Evolutionary conservation across 805 yeast species (phyloP), one percentile per base, ranked within the genome.

Genomic region (Metschnikowia henanensis): DNA sequence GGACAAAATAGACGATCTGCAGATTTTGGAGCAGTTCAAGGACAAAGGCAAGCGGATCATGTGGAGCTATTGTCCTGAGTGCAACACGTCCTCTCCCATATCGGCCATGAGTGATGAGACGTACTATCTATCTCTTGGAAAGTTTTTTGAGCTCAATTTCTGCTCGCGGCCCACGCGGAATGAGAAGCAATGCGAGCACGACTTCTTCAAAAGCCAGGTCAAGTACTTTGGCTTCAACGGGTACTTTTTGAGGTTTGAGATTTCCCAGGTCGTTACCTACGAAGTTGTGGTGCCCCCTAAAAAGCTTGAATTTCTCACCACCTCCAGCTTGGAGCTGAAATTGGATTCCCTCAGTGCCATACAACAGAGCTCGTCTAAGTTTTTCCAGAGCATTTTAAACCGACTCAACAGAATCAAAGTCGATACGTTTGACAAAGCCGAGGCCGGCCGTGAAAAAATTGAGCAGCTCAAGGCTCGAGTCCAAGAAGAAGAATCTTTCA

Each of bases 51-150:
- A 83, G 10, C 81, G 95, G 32, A 66, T 90, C 41, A 84, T 91
- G 70, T 94, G 99, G 99, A 87, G 95, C 59, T 81, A 77, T 52
- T 94, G 99, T 62, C 87, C 84, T 45, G 74, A 72, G 38, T 94
- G 99, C 61, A 78, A 81, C 12, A 77, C 74, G 29, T 72, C 84
- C 0, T 82, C 95, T 2, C 94, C 97, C 0, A 81, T 85, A 5
- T 66, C 83, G 12, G 87, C 87, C 16, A 80, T 95, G 84, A 85
- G 87, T 55, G 92, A 89, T 37, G 82, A 82, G 30, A 83, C 97
- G 0, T 91, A 95, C 84, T 89, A 84, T 57, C 83, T 83, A 51
- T 92, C 98, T 0, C 84, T 94, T 64, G 99, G 98, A 0, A 95
- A 95, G 59, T 94, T 87, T 59, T 68, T 94, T 19, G 98, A 94